Evolutionary conservation across 805 yeast genomes (phyloP).

Genomic region (Barnettozyma salicaria): DNA sequence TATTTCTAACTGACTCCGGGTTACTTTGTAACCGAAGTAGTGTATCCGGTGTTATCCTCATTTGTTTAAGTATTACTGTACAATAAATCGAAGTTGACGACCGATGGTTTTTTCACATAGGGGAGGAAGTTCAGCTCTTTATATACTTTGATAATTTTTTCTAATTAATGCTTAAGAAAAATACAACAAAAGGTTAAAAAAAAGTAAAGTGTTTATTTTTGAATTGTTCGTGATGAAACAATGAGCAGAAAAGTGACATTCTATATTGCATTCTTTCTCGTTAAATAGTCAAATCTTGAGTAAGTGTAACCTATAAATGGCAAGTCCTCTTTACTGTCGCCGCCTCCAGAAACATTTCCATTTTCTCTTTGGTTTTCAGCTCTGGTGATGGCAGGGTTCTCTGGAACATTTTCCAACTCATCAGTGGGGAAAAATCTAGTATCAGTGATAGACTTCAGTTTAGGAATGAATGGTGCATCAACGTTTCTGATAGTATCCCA

Average conservation of each 20-base stretch:
- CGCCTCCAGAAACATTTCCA: constrained; percentile 34
- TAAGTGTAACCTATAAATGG: constrained; percentile 98
- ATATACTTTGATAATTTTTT: no score
- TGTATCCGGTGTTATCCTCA: constrained; percentile 60
- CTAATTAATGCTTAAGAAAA: no score
- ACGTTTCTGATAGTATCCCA: constrained; percentile 67
- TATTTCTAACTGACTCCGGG: constrained; percentile 71
- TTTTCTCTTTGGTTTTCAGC: constrained; percentile 60
- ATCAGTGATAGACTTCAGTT: constrained; percentile 86
- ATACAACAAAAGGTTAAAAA: background rate
- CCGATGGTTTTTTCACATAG: no score
- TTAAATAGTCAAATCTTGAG: constrained; percentile 87
- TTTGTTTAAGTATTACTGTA: no score
- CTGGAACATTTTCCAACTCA: constrained; percentile 92
- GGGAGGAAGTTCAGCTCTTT: no score
- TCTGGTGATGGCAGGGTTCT: constrained; percentile 66
- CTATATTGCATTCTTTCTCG: constrained; percentile 55
- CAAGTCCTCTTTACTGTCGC: constrained; percentile 71
- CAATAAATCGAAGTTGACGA: no score
- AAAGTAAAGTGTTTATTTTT: constrained; percentile 1
- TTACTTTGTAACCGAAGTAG: constrained; percentile 62
- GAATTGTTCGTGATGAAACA: background rate
- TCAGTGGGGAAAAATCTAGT: constrained; percentile 98
- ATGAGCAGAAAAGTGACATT: background rate
- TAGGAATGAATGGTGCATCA: constrained; percentile 94